Conservation (phyloP, 2,329 filamentous ascomycete genomes). For the Xylariomycetidae sp. region DNA sequence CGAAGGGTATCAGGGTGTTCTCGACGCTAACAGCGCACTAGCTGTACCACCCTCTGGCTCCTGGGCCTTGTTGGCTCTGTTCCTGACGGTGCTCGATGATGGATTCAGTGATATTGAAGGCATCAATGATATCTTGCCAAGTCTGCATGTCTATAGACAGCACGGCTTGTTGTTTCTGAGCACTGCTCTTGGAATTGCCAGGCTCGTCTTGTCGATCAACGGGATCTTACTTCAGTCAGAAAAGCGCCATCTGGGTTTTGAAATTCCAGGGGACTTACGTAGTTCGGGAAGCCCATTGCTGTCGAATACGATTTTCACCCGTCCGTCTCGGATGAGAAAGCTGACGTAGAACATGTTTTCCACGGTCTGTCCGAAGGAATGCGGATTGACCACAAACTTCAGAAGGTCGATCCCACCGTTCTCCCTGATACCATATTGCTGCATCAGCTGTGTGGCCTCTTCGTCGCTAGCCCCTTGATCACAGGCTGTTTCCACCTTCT, state of each 20-base stretch:
- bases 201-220: slow-evolving; percentile 34
- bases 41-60: slow-evolving; percentile 60
- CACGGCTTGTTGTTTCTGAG: slow-evolving; percentile 75
- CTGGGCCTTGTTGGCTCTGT: slow-evolving; percentile 42
- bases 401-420: slow-evolving; percentile 73
- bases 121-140: slow-evolving; percentile 72
- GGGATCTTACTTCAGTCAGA: slow-evolving; percentile 30
- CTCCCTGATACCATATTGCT: slow-evolving; percentile 57
- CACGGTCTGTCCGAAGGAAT: slow-evolving; percentile 87
- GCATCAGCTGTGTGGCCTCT: slow-evolving; percentile 50
- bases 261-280: slow-evolving; percentile 64
- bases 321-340: slow-evolving; percentile 86
- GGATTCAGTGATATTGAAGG: slow-evolving; percentile 68
- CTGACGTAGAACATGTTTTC: slow-evolving; percentile 97
- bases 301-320: slow-evolving; percentile 68
- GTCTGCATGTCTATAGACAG: slow-evolving; percentile 79
- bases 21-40: no score
- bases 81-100: slow-evolving; percentile 81
- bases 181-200: slow-evolving; percentile 39
- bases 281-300: slow-evolving; percentile 70
- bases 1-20: no score
- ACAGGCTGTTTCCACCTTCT: slow-evolving; percentile 36
- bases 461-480: slow-evolving; percentile 40
- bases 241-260: slow-evolving; percentile 1
- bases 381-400: slow-evolving; percentile 83